Conservation (phyloP, 805 yeast species). For the Brettanomyces anomalus region DNA sequence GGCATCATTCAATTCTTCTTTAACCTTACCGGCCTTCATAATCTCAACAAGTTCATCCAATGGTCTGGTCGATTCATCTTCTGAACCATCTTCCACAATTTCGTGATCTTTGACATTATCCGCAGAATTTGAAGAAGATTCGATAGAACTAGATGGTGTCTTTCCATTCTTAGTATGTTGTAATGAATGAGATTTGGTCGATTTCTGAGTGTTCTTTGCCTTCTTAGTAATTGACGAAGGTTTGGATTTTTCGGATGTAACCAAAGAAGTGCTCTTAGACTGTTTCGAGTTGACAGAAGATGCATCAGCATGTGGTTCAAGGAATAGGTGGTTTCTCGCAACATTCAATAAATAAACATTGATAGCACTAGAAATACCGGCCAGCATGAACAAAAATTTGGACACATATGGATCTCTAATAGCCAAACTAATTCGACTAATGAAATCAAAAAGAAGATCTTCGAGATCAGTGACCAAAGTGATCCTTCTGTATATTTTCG, state of each 20-base stretch:
- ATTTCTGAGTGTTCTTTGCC: neutral
- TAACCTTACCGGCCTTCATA: constrained; percentile 64
- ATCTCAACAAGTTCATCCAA: constrained; percentile 55
- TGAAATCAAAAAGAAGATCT: constrained; percentile 42
- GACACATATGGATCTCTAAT: constrained; percentile 75
- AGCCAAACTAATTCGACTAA: constrained; percentile 53
- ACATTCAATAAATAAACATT: constrained; percentile 83
- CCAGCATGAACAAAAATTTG: constrained; percentile 62
- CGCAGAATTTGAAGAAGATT: neutral
- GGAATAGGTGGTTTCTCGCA: constrained; percentile 52
- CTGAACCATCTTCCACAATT: constrained; percentile 22
- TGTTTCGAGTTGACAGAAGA: neutral
- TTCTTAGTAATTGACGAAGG: neutral
- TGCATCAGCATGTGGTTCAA: neutral
- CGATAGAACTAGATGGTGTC: neutral
- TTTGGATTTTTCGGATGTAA: neutral
- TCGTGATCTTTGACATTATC: constrained; percentile 29
- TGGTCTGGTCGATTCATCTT: constrained; percentile 28
- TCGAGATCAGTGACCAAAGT: constrained; percentile 51
- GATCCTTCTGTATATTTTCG: constrained; percentile 49
- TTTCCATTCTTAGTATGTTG: neutral
- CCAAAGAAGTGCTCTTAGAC: neutral
- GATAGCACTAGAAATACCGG: constrained; percentile 67
- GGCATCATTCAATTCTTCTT: constrained; percentile 48
- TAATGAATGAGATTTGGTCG: neutral